Percentiles rank a stretch among this genome's conserved stretches.
Evolutionary conservation across 78 protist genomes (phyloP).

Genomic region (Isochrysis galbana): DNA sequence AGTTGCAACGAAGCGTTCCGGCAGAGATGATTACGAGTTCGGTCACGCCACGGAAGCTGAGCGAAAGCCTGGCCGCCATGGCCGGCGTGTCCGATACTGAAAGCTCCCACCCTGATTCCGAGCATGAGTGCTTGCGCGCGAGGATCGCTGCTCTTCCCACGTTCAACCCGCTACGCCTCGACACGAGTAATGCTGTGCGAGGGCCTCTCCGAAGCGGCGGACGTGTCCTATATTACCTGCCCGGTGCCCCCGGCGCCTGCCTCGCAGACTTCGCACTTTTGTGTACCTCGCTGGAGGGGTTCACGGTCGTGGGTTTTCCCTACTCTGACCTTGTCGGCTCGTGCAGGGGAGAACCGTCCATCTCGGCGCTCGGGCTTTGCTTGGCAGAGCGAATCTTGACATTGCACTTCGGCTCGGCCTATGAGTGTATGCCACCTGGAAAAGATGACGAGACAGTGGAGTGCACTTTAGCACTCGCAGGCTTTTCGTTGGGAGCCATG

Average conservation of each 20-base stretch:
- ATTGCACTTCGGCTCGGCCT: neutral
- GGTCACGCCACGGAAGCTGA: too few relatives aligned
- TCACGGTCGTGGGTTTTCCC: neutral
- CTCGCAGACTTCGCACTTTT: neutral
- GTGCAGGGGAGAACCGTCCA: neutral
- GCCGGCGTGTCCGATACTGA: too few relatives aligned
- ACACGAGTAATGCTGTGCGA: too few relatives aligned
- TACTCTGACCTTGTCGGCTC: neutral
- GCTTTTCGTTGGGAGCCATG: neutral
- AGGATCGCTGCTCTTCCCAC: too few relatives aligned
- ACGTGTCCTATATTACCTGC: neutral
- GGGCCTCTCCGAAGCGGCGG: neutral
- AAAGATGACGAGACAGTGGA: neutral
- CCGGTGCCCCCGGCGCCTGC: neutral
- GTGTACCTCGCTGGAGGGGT: neutral
- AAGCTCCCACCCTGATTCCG: too few relatives aligned
- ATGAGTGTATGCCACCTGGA: too few relatives aligned
- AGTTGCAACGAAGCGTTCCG: too few relatives aligned
- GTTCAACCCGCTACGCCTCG: too few relatives aligned
- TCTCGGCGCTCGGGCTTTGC: neutral
- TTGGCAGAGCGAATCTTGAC: neutral
- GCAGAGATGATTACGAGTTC: too few relatives aligned
- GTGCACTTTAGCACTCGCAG: neutral
- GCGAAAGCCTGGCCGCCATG: too few relatives aligned
- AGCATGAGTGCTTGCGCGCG: too few relatives aligned